These are phyloP conservation scores for Lonicera japonica DNA, from an alignment of 129 eudicot genomes.

Conservation along the genomic window DNA sequence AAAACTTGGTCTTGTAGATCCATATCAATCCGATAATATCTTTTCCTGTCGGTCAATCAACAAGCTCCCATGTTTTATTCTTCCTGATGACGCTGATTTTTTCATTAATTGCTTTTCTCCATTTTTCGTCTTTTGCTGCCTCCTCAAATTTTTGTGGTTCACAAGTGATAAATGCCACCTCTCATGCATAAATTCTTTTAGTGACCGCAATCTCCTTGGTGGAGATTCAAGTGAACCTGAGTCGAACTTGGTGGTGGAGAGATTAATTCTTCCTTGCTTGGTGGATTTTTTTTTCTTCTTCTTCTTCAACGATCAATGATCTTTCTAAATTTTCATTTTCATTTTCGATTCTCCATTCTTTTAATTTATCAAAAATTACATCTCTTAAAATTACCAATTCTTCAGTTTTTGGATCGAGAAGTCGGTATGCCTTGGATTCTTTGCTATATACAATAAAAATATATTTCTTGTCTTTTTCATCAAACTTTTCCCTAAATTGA, in stretches of 20 bases:
- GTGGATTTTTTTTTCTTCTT: too few species aligned
- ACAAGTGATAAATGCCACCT: too few species aligned
- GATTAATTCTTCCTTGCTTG: too few species aligned
- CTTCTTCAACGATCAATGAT: too few species aligned
- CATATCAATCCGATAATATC: neutral
- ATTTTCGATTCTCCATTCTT: neutral
- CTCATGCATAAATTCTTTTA: too few species aligned
- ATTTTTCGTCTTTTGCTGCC: neutral
- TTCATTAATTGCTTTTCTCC: neutral
- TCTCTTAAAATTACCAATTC: neutral
- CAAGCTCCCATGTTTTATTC: neutral
- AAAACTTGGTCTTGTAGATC: neutral
- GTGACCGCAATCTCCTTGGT: neutral
- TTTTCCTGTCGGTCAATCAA: neutral
- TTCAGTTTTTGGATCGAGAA: neutral
- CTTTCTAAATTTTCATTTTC: too few species aligned
- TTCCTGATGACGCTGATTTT: neutral
- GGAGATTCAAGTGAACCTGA: neutral
- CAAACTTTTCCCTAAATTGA: too few species aligned
- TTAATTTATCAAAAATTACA: neutral
- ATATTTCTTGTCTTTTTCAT: neutral
- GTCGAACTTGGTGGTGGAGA: too few species aligned
- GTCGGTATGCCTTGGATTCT: neutral
- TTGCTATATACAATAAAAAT: neutral
- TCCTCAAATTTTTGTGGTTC: too few species aligned